Evolutionary conservation across 2,329 filamentous ascomycete species (phyloP).

Genomic region (Stemphylium vesicarium): DNA sequence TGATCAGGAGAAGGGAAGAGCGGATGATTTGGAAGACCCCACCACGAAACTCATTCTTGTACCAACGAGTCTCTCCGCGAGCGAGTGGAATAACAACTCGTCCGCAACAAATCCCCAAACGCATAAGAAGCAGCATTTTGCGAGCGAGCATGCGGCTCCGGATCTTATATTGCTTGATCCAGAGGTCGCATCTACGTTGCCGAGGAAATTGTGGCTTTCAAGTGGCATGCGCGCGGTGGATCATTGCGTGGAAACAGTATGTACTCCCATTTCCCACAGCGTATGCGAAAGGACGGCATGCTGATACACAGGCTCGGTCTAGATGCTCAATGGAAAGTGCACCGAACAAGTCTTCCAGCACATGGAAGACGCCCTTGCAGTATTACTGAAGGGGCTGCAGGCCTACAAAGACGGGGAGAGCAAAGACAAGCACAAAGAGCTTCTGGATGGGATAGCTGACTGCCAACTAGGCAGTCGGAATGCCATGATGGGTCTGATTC

Average conservation of each 20-base stretch:
- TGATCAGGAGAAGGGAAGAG: constrained; percentile 24
- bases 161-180: constrained; percentile 33
- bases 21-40: constrained; percentile 21
- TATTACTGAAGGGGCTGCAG: constrained; percentile 26
- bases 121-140: constrained; percentile 37
- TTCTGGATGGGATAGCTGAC: constrained; percentile 25
- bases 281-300: not conserved
- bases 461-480: constrained; percentile 30
- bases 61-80: constrained; percentile 33
- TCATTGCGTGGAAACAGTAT: constrained; percentile 38
- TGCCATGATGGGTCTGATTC: constrained; percentile 29
- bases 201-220: constrained; percentile 33
- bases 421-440: constrained; percentile 12
- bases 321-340: constrained; percentile 23
- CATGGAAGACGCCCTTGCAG: constrained; percentile 29
- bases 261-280: not conserved
- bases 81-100: constrained; percentile 34
- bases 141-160: constrained; percentile 20
- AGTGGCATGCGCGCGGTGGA: constrained; percentile 38
- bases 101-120: constrained; percentile 27
- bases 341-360: constrained; percentile 22
- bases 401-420: constrained; percentile 26
- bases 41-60: constrained; percentile 26
- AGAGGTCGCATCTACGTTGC: constrained; percentile 31
- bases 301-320: not conserved